Evolutionary conservation across 1,139 yeast genomes (phyloP), one percentile per base, ranked within the genome.

Genomic region (Nakaseomyces kungkrabaensis): DNA sequence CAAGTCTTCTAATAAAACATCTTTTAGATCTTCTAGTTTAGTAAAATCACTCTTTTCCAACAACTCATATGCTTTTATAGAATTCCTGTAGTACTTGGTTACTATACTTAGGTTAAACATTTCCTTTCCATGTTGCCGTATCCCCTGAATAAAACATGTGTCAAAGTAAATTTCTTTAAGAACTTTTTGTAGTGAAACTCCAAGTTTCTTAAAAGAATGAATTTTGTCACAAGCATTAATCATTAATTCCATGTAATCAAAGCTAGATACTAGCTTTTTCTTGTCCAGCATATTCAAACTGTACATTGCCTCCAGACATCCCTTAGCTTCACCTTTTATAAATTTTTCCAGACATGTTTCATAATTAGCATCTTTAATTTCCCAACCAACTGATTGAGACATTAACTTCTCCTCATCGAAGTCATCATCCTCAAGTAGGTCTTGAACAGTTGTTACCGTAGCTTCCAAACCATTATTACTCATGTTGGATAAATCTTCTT

Each of bases 261-360:
- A 22, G 26, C 25, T 13, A 1, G 46, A 32, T 5, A 31, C 34
- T n/a, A 41, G 24, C 25, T 13, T n/a, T 11, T 48, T 51, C 13
- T 45, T 41, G 26, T 41, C 29, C 27, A 60, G 51, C n/a, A 58
- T 43, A 0, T 52, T 57, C 40, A 46, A 49, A 3, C 50, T 43
- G 24, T 50, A 47, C 59, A 63, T 54, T 33, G 48, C 50, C 43
- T 59, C 58, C 22, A 63, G 43, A 37, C 62, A 55, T 8, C 48
- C 49, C 36, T 53, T 52, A 13, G 49, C 22, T 13, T 59, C 51
- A 10, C 65, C 63, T 43, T 54, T 51, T 3, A 61, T 50, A 47
- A 52, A 61, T 26, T 52, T 49, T n/a, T 52, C 51, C 6, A 58
- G 13, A 48, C 66, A 61, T 13, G 52, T 51, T 22, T 52, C 50